Percentiles rank a stretch among this genome's conserved stretches.
phyloP scores from a whole-genome alignment of 768 basidiomycete genomes.

The Boletus barrowsii region DNA sequence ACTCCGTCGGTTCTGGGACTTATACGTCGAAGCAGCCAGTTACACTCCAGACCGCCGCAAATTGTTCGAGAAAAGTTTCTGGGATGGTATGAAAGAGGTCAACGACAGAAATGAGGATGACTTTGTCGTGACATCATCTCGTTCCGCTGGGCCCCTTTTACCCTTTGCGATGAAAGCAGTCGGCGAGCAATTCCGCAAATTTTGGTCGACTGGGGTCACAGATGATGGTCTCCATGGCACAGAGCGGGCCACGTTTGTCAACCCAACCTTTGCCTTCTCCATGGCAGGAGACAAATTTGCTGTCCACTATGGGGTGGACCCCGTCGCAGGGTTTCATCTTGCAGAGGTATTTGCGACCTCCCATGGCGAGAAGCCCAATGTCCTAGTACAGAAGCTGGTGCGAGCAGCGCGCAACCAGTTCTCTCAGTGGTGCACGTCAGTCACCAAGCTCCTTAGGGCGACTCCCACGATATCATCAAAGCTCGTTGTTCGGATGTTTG shows the following conservation, averaged over 20 bases:
- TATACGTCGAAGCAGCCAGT: conserved; percentile 13
- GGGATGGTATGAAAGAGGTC: conserved; percentile 20
- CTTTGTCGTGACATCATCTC: conserved; percentile 11
- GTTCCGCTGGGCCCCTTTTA: conserved; percentile 29
- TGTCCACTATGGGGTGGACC: conserved; percentile 31
- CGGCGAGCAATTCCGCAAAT: conserved; percentile 21
- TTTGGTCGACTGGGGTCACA: conserved; percentile 26
- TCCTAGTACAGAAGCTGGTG: conserved; percentile 20
- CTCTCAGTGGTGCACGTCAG: conserved; percentile 27
- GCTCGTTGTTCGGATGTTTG: conserved; percentile 29
- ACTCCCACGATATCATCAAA: background rate
- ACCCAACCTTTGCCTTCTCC: conserved; percentile 33
- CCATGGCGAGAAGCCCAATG: background rate
- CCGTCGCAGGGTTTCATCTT: conserved; percentile 31
- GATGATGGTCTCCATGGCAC: conserved; percentile 20
- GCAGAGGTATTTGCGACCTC: conserved; percentile 24
- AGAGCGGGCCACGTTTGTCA: conserved; percentile 16
- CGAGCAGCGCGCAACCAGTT: conserved; percentile 21
- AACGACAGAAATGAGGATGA: background rate
- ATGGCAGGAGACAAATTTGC: conserved; percentile 18
- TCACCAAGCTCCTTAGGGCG: conserved; percentile 8
- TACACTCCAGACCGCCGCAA: conserved; percentile 11
- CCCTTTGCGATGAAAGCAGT: conserved; percentile 6
- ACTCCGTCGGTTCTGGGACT: conserved; percentile 21
- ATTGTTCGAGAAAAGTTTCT: conserved; percentile 15